These are phyloP conservation scores for Calonectria henricotiae DNA, from an alignment of 2,329 filamentous ascomycete species.

Conservation along the genomic window DNA sequence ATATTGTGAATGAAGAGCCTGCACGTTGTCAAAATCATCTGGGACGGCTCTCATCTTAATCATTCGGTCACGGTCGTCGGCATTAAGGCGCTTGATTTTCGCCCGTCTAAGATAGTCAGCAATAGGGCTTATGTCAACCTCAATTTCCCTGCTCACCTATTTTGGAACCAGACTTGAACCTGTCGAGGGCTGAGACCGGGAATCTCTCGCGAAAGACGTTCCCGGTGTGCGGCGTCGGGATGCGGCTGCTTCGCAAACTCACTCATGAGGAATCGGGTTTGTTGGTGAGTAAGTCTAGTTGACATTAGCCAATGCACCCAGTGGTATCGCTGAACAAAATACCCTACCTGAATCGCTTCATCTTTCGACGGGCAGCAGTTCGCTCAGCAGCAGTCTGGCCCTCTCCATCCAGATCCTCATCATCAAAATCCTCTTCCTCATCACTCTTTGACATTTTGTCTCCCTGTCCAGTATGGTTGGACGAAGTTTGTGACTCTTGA, in stretches of 20 bases:
- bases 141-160: constrained; percentile 75
- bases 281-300: constrained; percentile 89
- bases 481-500: constrained; percentile 56
- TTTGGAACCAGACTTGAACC: constrained; percentile 99
- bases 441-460: constrained; percentile 65
- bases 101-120: constrained; percentile 68
- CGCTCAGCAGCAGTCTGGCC: constrained; percentile 71
- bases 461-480: constrained; percentile 58
- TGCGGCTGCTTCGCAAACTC: constrained; percentile 97
- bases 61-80: constrained; percentile 80
- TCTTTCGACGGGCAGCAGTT: constrained; percentile 74
- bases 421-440: constrained; percentile 66
- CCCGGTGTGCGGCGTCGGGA: constrained; percentile 91
- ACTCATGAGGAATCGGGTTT: constrained; percentile 98
- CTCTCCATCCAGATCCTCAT: constrained; percentile 71
- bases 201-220: constrained; percentile 90
- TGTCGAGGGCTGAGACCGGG: constrained; percentile 92
- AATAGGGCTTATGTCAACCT: background rate
- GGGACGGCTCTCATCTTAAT: constrained; percentile 82
- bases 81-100: constrained; percentile 80
- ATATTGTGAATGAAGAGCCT: constrained; percentile 79
- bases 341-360: constrained; percentile 86
- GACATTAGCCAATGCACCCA: constrained; percentile 55
- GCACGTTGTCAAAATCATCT: constrained; percentile 80
- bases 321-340: background rate